phyloP scores from a whole-genome alignment of 305 asterid species.

The Petunia hybrid region DNA sequence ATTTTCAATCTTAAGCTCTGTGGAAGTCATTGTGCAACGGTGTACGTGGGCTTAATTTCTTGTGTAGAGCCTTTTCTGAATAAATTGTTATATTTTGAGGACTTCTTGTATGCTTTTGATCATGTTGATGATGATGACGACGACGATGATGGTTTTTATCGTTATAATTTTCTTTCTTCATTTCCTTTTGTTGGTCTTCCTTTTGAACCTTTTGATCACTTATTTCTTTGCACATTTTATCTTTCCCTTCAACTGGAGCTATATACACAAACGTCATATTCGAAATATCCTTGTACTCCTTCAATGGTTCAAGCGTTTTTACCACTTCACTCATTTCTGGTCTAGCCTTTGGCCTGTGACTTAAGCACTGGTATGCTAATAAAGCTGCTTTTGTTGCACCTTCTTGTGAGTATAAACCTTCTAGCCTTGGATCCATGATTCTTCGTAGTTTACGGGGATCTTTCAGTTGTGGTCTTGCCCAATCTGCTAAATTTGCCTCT shows the following conservation, averaged over 20 bases:
- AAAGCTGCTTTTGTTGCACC: constrained; percentile 69
- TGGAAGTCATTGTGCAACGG: constrained; percentile 42
- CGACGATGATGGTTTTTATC: constrained; percentile 26
- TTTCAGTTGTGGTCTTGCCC: constrained; percentile 43
- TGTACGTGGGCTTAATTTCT: constrained; percentile 39
- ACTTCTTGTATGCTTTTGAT: constrained; percentile 35
- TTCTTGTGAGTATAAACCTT: constrained; percentile 64
- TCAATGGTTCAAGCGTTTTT: constrained; percentile 52
- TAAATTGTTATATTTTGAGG: constrained; percentile 46
- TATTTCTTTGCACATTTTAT: constrained; percentile 38
- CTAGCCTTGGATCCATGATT: constrained; percentile 72
- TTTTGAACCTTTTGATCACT: constrained; percentile 21
- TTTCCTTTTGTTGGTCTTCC: constrained; percentile 36
- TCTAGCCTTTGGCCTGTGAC: constrained; percentile 67
- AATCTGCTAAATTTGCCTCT: constrained; percentile 43
- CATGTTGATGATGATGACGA: constrained; percentile 45
- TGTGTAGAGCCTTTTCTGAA: constrained; percentile 41
- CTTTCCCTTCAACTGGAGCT: constrained; percentile 49
- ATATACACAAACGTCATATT: constrained; percentile 59
- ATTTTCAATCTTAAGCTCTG: constrained; percentile 36
- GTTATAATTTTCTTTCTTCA: constrained; percentile 36
- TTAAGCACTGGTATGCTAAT: constrained; percentile 72
- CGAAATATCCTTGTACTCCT: constrained; percentile 49
- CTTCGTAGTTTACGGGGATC: constrained; percentile 50
- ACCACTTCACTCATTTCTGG: constrained; percentile 68